phyloP scores from a whole-genome alignment of 352 stramenopile species.

The Pythium vanterpoolii region DNA sequence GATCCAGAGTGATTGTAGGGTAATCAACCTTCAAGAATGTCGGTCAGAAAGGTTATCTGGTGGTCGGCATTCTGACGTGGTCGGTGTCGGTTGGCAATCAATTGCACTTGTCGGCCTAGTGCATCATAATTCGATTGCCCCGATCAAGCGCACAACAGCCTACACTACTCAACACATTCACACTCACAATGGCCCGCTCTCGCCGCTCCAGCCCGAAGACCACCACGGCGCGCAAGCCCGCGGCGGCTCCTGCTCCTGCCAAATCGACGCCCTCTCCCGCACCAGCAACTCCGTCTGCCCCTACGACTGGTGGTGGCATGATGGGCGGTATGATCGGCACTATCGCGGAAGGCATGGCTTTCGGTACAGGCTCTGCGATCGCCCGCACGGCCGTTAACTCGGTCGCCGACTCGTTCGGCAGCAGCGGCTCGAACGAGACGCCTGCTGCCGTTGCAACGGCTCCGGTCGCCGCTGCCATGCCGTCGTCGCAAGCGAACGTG shows the following conservation, averaged over 20 bases:
- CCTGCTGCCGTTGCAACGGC: constrained; percentile 17
- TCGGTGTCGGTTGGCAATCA: too few relatives aligned
- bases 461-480: constrained; percentile 8
- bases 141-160: not conserved
- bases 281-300: constrained; percentile 27
- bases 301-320: constrained; percentile 58
- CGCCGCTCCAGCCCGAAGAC: constrained; percentile 46
- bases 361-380: constrained; percentile 95
- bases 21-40: constrained; percentile 17
- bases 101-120: too few relatives aligned
- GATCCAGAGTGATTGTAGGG: constrained; percentile 11
- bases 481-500: constrained; percentile 22
- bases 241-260: constrained; percentile 17
- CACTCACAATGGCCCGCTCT: constrained; percentile 55
- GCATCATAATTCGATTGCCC: constrained; percentile 10
- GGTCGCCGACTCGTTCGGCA: constrained; percentile 58
- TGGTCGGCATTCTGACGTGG: constrained; percentile 11
- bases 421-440: constrained; percentile 35
- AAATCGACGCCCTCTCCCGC: constrained; percentile 33
- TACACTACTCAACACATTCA: constrained; percentile 7
- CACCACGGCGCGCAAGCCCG: constrained; percentile 36
- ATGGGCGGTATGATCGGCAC: constrained; percentile 92
- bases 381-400: constrained; percentile 86
- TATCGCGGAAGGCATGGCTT: constrained; percentile 96
- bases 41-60: constrained; percentile 10